A percentile compares a stretch with the other conserved stretches of the same genome.
phyloP scores from a whole-genome alignment of 352 stramenopile species.

The Phytophthora pini region DNA sequence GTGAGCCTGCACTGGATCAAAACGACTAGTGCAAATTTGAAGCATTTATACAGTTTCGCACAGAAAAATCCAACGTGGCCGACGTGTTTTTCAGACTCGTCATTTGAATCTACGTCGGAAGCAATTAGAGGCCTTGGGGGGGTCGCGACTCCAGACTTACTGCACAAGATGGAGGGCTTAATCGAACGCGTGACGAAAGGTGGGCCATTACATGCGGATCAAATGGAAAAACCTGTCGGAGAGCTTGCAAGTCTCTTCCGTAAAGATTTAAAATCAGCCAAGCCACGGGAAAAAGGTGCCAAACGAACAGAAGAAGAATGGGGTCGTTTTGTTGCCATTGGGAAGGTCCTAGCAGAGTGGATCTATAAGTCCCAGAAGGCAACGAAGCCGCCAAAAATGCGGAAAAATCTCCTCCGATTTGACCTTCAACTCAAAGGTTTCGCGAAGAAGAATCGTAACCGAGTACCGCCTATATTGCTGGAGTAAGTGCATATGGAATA shows the following conservation, averaged over 20 bases:
- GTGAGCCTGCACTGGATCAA: too few relatives aligned
- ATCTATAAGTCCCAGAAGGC: slow-evolving; percentile 6
- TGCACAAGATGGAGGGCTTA: slow-evolving; percentile 5
- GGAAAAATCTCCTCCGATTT: slow-evolving; percentile 4
- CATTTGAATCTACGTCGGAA: not conserved
- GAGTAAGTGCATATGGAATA: slow-evolving; percentile 11
- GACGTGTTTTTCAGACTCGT: not conserved
- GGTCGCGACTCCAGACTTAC: not conserved
- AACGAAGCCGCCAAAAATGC: not conserved
- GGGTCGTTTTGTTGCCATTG: slow-evolving; percentile 14
- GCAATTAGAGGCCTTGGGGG: not conserved
- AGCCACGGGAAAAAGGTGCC: not conserved
- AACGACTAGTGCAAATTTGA: too few relatives aligned
- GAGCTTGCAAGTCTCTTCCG: slow-evolving; percentile 12
- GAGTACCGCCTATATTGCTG: slow-evolving; percentile 3
- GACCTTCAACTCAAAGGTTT: slow-evolving; percentile 16
- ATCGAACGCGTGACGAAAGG: slow-evolving; percentile 2
- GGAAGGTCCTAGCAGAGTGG: slow-evolving; percentile 11
- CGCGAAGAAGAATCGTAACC: slow-evolving; percentile 3
- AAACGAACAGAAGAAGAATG: slow-evolving; percentile 12
- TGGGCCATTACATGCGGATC: not conserved
- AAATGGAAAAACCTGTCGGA: slow-evolving; percentile 9
- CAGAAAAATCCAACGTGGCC: slow-evolving; percentile 2
- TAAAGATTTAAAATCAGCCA: slow-evolving; percentile 3
- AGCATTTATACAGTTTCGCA: too few relatives aligned